Base-by-base conservation (phyloP, 2,329 filamentous ascomycete species). In the Arthrobotrys sphaeroides region DNA sequence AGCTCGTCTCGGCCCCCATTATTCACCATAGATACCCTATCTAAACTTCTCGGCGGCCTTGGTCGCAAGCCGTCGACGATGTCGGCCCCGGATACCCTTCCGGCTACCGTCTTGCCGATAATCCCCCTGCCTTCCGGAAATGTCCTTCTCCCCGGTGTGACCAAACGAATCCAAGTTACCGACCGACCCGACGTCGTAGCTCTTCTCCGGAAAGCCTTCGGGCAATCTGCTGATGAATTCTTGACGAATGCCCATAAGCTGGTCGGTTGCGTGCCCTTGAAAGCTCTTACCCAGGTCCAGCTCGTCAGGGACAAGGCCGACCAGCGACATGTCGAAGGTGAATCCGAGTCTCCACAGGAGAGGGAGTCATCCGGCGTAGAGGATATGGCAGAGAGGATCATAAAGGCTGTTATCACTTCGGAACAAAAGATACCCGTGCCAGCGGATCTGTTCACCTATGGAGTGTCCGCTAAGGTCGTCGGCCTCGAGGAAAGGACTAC, bases 381-480 rank as follows among this genome's bases (percentile, higher is more conserved):
- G 18, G 62, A 74, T 38, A 49, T 74, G 5, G 43, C 70, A 3
- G 62, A 74, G n/a, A 60, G 70, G 28, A 64, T 68, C 24, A 74
- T 74, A 13, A 74, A 74, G 13, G 70, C 70, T 7, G 70, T 74
- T 5, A 62, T 68, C 18, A 31, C 62, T 3, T 49, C 70, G 1
- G 55, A 74, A 33, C 20, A 42, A 1, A 74, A 74, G 12, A 47
- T 57, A 7, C 43, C 47, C 7, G 55, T 24, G 5, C 77, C 78
- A 81, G 85, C 87, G 1, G 92, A 97, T 80, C 84, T 99, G 1
- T 98, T 91, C 83, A 87, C 87, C 59, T 94, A 91, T 83, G 95
- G 93, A 53, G 93, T 93, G 3, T 87, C 93, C 24, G 91, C 90
- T 33, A 92, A 90, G 83, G 91, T 94, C 78, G 87, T 90, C 69